Conservation (phyloP, 1,284 basidiomycete genomes). For the Paramarasmius palmivorus region DNA sequence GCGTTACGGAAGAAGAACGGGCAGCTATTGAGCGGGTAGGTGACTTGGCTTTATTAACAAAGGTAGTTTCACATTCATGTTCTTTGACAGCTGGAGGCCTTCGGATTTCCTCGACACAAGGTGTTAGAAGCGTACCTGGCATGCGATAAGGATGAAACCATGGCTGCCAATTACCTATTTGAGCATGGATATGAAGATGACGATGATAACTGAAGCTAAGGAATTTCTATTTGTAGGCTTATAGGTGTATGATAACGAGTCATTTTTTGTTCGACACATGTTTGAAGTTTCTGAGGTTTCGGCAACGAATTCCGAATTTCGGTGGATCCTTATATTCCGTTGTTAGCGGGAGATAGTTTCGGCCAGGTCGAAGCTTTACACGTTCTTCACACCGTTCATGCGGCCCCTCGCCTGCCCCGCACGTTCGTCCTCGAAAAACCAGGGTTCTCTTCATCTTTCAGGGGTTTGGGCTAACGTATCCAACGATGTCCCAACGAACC, state of each 20-base stretch:
- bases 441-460: too few species aligned
- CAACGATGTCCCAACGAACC: not conserved
- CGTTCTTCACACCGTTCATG: not conserved
- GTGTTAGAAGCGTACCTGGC: slow-evolving; percentile 88
- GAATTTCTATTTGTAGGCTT: slow-evolving; percentile 4
- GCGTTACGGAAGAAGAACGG: slow-evolving; percentile 82
- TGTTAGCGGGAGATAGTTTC: too few species aligned
- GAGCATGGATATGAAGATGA: slow-evolving; percentile 68
- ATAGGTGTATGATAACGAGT: slow-evolving; percentile 8
- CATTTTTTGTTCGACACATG: not conserved
- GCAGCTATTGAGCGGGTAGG: slow-evolving; percentile 85
- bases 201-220: slow-evolving; percentile 8
- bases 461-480: too few species aligned
- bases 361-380: too few species aligned
- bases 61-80: slow-evolving; percentile 26
- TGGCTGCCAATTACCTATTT: slow-evolving; percentile 91
- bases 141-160: slow-evolving; percentile 94
- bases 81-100: slow-evolving; percentile 65
- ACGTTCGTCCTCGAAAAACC: not conserved
- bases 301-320: too few species aligned
- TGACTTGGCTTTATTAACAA: too few species aligned
- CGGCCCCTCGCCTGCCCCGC: not conserved
- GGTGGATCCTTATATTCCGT: too few species aligned
- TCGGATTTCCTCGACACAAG: slow-evolving; percentile 82
- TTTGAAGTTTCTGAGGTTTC: too few species aligned